Evolutionary conservation across 495 filamentous ascomycete genomes (phyloP).

Genomic region (Patellaria atrata): DNA sequence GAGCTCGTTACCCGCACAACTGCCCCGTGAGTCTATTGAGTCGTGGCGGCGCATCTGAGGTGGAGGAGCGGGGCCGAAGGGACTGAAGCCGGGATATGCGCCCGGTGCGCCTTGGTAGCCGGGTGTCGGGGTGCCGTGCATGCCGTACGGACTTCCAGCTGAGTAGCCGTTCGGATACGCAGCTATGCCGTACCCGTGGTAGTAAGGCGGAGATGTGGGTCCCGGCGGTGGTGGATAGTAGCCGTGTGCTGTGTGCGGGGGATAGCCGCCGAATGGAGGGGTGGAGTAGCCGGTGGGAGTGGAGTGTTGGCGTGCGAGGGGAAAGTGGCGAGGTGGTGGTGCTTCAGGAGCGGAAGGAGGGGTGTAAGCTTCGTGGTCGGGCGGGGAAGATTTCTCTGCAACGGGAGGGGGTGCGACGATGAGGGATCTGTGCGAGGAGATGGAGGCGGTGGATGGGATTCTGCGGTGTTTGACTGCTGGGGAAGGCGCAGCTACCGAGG

Average conservation of each 20-base stretch:
- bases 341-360: neutral
- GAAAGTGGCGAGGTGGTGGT: neutral
- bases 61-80: slow-evolving; percentile 9
- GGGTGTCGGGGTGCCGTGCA: slow-evolving; percentile 13
- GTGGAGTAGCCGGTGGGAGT: slow-evolving; percentile 7
- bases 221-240: slow-evolving; percentile 6
- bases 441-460: neutral
- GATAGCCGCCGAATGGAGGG: slow-evolving; percentile 12
- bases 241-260: slow-evolving; percentile 14
- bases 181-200: slow-evolving; percentile 12
- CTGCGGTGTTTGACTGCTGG: neutral
- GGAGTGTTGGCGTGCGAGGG: neutral
- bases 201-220: slow-evolving; percentile 17
- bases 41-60: slow-evolving; percentile 15
- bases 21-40: slow-evolving; percentile 14
- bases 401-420: neutral
- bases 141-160: slow-evolving; percentile 6
- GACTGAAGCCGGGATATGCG: slow-evolving; percentile 9
- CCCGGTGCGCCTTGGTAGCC: slow-evolving; percentile 15
- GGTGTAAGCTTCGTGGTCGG: neutral
- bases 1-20: slow-evolving; percentile 1
- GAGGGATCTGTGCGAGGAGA: neutral
- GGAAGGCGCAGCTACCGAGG: neutral
- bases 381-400: neutral
- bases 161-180: slow-evolving; percentile 12